Percentiles rank a stretch among this genome's conserved stretches.
Evolutionary conservation across 768 basidiomycete species (phyloP).

Genomic region (Lepiota brunneoincarnata): DNA sequence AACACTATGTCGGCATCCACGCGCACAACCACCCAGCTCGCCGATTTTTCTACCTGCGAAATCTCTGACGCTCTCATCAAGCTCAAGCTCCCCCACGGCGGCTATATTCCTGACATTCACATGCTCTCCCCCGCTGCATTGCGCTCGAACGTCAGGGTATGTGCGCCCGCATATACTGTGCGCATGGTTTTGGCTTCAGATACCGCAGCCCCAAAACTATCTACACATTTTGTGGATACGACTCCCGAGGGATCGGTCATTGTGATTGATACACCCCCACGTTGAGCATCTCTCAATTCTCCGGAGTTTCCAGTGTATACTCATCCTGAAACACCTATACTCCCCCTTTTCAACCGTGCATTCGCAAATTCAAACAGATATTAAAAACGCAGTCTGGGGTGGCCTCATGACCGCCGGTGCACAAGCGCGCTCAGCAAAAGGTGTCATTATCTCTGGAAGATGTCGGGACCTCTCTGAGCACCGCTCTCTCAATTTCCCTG

Average conservation of each 20-base stretch:
- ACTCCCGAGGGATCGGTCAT: slow-evolving; percentile 63
- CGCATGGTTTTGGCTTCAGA: slow-evolving; percentile 69
- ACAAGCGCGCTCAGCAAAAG: slow-evolving; percentile 61
- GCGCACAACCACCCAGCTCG: slow-evolving; percentile 20
- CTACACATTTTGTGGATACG: slow-evolving; percentile 81
- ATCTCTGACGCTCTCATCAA: slow-evolving; percentile 88
- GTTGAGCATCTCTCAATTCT: slow-evolving; percentile 36
- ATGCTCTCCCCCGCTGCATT: slow-evolving; percentile 45
- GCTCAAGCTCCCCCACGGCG: slow-evolving; percentile 67
- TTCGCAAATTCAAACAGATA: slow-evolving; percentile 36
- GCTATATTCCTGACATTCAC: slow-evolving; percentile 77
- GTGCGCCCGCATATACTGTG: slow-evolving; percentile 86
- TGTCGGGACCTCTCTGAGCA: slow-evolving; percentile 86
- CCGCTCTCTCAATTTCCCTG: slow-evolving; percentile 64
- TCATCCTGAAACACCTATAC: neutral
- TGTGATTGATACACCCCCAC: slow-evolving; percentile 70
- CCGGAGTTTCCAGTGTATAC: neutral
- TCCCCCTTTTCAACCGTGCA: neutral
- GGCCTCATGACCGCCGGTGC: slow-evolving; percentile 91
- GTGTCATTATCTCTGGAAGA: slow-evolving; percentile 81
- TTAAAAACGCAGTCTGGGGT: slow-evolving; percentile 87
- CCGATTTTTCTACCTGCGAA: slow-evolving; percentile 69
- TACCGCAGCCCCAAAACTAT: slow-evolving; percentile 56
- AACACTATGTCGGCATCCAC: slow-evolving; percentile 16
- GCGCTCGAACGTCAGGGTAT: slow-evolving; percentile 35